Evolutionary conservation across 768 basidiomycete species (phyloP), one percentile per base, ranked within the genome.

Genomic region (Arthromyces matolae): DNA sequence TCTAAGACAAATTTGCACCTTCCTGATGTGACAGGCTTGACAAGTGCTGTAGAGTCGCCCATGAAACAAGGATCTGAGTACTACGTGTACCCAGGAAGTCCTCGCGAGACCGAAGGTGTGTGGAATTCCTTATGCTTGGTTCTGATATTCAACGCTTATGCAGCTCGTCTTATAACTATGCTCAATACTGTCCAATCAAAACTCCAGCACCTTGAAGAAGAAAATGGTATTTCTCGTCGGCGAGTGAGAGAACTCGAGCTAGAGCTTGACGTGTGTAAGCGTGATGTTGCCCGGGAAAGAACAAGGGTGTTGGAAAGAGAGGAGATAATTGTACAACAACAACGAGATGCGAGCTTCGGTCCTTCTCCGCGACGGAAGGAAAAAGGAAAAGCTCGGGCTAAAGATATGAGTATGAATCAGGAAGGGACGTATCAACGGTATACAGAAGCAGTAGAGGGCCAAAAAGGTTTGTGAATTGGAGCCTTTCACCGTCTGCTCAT

Each of bases 201-300:
- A 52, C 71, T 95, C 8, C 72, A 80, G 13, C 76, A 84, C 31
- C 76, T 94, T 3, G 89, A 93, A 57, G 77, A 80, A 0, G 89
- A 95, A 59, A 94, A 94, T 55, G 73, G 83, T 4, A 78, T 89
- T 8, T 92, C 91, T 4, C 76, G 89, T 1, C 73, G 87, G 20
- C 76, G 92, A 14, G 88, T 96, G n/a, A 70, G 82, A 29, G 93
- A 95, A 60, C 75, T 96, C 2, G 93, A 96, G 65, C 71, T 77
- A 45, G 93, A 95, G 61, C 74, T 96, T 5, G 91, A 95, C 52
- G 78, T 78, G 12, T 89, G 88, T 54, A 89, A 86, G 60, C 75
- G 78, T n/a, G 87, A 93, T 36, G 84, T 89, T 2, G 78, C 75
- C 1, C 70, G 73, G 45, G 89, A 92, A 60, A 77, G 87, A 12